Evolutionary conservation across 495 filamentous ascomycete genomes (phyloP), one percentile per base, ranked within the genome.

Genomic region (Stereocaulon alpinum): DNA sequence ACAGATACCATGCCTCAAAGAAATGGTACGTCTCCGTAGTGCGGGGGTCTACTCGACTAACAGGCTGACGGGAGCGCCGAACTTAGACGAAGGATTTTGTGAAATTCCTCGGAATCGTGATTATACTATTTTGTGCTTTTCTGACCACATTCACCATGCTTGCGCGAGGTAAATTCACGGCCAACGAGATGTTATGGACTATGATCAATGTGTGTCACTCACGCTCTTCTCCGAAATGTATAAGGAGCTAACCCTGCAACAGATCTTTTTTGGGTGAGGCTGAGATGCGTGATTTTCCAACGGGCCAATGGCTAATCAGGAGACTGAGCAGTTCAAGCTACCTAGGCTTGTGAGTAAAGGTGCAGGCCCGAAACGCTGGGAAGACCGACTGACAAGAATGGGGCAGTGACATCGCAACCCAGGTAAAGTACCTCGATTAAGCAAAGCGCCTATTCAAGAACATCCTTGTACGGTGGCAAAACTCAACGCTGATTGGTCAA

Each of bases 101-200:
- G 66, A 92, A 92, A 62, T 96, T 96, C 70, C 80, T 92, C 68
- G 84, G 88, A 14, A 77, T 96, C n/a, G 88, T 97, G 22, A 72
- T 86, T 49, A 83, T 96, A 47, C 30, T 60, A 20, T 62, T 54
- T 24, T 50, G 49, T 47, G 91, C 91, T 60, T 97, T 96, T 74
- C 73, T 96, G 30, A 95, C 92, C 0, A 96, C 91, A 0, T 96
- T 96, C 67, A 86, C 88, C 1, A 82, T 96, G 61, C 81, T 97
- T 58, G 91, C 88, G 27, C 80, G 92, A 63, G 88, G 90, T 63
- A 71, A 76, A 15, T 88, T 87, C 65, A 82, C 82, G 22, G 78
- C 87, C n/a, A 67, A 73, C 9, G 74, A 89, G 62, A 95, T 95
- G 85, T 84, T 86, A 40, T 89, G 86, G 84, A 86, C 90, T 58